These are phyloP conservation scores for Yarrowia sp. DNA, from an alignment of 805 yeast species.

Conservation along the genomic window DNA sequence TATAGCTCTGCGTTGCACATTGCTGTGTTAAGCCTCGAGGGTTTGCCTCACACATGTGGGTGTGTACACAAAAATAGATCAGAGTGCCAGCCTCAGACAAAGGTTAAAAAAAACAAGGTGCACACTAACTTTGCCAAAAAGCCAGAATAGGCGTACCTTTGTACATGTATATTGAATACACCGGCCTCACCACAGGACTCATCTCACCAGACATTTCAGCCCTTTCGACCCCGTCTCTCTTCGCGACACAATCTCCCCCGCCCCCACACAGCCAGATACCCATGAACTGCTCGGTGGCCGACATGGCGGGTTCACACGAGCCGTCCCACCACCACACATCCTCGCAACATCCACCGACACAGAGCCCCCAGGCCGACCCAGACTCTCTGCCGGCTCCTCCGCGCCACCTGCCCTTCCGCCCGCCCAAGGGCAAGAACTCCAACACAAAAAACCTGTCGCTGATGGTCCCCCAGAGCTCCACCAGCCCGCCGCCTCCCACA, in stretches of 20 bases:
- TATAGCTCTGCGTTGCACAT: no score
- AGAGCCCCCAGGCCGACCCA: background rate
- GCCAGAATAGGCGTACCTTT: constrained; percentile 5
- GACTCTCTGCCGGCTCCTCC: constrained; percentile 19
- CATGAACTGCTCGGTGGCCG: constrained; percentile 26
- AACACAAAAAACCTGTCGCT: constrained; percentile 20
- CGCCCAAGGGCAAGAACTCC: constrained; percentile 25
- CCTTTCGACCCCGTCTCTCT: no score
- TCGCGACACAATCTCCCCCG: no score
- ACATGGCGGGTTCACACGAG: constrained; percentile 17
- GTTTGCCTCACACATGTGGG: background rate
- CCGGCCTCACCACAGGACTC: constrained; percentile 2
- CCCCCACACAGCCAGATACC: background rate
- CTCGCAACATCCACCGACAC: background rate
- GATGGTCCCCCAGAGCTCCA: background rate
- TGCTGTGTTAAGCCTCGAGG: no score
- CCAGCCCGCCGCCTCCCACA: background rate
- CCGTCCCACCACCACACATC: constrained; percentile 13
- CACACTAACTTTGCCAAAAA: constrained; percentile 24
- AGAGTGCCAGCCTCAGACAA: constrained; percentile 25
- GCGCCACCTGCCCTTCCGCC: constrained; percentile 15
- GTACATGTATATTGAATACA: constrained; percentile 18
- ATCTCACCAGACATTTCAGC: no score
- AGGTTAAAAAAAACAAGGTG: constrained; percentile 23
- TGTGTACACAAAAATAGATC: constrained; percentile 23